phyloP scores from a whole-genome alignment of 768 basidiomycete genomes.

The Neoboletus magnificus region DNA sequence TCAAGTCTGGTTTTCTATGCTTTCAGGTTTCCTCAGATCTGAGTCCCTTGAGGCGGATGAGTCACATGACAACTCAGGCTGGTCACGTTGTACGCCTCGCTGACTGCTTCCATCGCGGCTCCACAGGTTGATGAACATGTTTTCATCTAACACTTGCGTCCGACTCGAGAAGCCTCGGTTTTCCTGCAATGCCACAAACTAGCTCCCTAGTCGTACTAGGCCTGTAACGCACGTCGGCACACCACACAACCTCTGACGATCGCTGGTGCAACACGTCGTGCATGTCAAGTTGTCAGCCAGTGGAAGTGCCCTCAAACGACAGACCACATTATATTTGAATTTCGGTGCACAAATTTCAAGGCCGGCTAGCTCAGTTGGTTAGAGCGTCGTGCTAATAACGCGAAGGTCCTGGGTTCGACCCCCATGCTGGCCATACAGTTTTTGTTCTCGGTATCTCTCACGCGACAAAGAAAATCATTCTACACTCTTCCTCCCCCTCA shows the following conservation, averaged over 20 bases:
- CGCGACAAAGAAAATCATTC: neutral
- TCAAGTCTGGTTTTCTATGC: neutral
- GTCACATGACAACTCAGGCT: neutral
- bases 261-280: neutral
- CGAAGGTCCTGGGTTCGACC: conserved; percentile 72
- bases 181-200: neutral
- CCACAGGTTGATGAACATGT: too few species aligned
- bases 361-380: conserved; percentile 35
- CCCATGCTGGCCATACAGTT: conserved; percentile 58
- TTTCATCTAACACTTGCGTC: neutral
- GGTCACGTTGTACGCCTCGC: neutral
- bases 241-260: neutral
- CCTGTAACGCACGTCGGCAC: neutral
- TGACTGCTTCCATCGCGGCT: neutral
- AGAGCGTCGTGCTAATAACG: conserved; percentile 36
- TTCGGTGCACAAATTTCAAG: neutral
- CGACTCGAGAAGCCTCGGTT: neutral
- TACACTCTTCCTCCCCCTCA: neutral
- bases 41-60: neutral
- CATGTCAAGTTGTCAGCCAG: too few species aligned
- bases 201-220: neutral
- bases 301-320: too few species aligned
- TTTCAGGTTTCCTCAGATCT: neutral
- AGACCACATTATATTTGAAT: too few species aligned
- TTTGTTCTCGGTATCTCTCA: neutral